Evolutionary conservation across 352 stramenopile genomes (phyloP), one percentile per base, ranked within the genome.

Genomic region (Phytopythium helicoides): DNA sequence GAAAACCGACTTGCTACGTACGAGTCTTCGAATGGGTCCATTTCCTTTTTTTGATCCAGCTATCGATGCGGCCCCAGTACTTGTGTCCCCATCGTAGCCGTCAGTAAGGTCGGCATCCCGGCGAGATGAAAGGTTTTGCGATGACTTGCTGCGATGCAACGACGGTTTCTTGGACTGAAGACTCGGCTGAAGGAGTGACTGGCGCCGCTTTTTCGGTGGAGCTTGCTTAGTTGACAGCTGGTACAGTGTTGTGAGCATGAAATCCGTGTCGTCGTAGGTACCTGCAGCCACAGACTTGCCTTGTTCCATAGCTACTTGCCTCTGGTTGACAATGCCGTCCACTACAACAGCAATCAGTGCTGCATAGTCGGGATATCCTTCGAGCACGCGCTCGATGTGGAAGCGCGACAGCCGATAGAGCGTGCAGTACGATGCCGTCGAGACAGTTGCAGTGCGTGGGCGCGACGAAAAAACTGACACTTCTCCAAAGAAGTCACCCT

Each of bases 401-500:
- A 87, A 87, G 11, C 76, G 66, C 21, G 75, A 82, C 0, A 89
- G 56, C 6, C 66, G 71, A 56, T 87, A 89, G 9, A 89, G 61
- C n/a, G 78, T 86, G 56, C 68, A 84, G 40, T 86, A 89, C 1
- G 78, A 80, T 0, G 68, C 66, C 0, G 78, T 86, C 9, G 79
- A 52, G 6, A 89, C 76, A 1, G 73, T 75, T 19, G 80, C 80
- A 0, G 80, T 85, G 3, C 80, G 63, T 15, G 68, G 70, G 1
- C 73, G 72, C 44, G 81, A 72, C 0, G 80, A 86, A 40, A 90
- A 90, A 9, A 88, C 74, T 0, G 80, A 87, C 10, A 90, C 64
- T 42, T 90, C 80, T 1, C 80, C 76, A 52, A 90, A 88, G 51
- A 90, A 88, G 21, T 66, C 81, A 9, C 76, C 80, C 25, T 80